Evolutionary conservation across 2,329 filamentous ascomycete genomes (phyloP).

Genomic region (Lachnellula willkommii): DNA sequence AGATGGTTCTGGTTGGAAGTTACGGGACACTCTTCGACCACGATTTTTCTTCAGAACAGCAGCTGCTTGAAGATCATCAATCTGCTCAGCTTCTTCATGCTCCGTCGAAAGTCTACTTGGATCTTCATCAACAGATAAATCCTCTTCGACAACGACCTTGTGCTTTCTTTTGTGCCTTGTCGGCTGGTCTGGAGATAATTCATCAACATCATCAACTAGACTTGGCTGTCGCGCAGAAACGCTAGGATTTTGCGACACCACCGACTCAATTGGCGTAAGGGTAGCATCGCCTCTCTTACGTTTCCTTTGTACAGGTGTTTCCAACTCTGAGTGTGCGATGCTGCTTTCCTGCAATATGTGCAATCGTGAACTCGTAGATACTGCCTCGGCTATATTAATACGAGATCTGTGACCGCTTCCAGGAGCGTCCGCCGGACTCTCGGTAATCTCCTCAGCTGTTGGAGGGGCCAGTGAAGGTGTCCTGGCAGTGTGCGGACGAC

Average conservation of each 20-base stretch:
- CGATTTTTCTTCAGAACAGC: conserved; percentile 35
- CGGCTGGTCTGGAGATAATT: conserved; percentile 29
- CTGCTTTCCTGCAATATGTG: conserved; percentile 13
- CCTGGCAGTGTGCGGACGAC: conserved; percentile 6
- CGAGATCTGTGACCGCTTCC: conserved; percentile 50
- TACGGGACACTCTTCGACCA: conserved; percentile 29
- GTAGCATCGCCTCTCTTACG: conserved; percentile 17
- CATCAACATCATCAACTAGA: conserved; percentile 17
- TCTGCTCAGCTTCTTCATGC: conserved; percentile 30
- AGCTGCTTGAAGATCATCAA: conserved; percentile 33
- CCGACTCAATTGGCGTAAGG: neutral
- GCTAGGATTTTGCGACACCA: neutral
- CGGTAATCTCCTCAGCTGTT: conserved; percentile 41
- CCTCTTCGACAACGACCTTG: conserved; percentile 17
- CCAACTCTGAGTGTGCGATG: neutral
- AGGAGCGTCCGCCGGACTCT: conserved; percentile 51
- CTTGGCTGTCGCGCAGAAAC: neutral
- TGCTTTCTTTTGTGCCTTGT: neutral
- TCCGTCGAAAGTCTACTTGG: conserved; percentile 24
- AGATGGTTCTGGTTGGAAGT: conserved; percentile 23
- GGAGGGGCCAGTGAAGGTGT: conserved; percentile 7
- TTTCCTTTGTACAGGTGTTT: conserved; percentile 21
- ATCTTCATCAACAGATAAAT: neutral
- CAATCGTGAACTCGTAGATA: conserved; percentile 12
- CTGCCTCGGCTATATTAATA: conserved; percentile 35